Conservation (phyloP, 768 basidiomycete genomes). For the Tulasnella sp. region DNA sequence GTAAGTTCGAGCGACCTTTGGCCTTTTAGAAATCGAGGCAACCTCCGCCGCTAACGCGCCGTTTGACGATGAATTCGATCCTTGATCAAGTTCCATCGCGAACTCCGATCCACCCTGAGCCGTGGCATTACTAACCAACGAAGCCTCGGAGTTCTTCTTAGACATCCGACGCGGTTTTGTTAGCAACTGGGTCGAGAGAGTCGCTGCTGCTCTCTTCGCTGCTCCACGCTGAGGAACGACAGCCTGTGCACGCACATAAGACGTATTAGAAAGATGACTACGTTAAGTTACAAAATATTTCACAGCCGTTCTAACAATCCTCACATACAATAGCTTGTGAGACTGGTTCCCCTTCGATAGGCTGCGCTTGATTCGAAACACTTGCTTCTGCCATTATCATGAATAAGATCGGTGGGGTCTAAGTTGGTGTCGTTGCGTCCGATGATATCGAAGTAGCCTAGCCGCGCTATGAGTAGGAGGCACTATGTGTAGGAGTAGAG, state of each 20-base stretch:
- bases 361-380: too few species aligned
- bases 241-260: background rate
- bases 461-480: too few species aligned
- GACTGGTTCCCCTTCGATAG: too few species aligned
- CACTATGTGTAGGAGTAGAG: too few species aligned
- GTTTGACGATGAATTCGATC: background rate
- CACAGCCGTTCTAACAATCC: too few species aligned
- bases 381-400: too few species aligned
- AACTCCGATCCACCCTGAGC: background rate
- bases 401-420: too few species aligned
- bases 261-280: too few species aligned
- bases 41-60: background rate
- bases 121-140: background rate
- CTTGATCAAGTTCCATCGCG: background rate
- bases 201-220: background rate
- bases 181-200: constrained; percentile 1
- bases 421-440: too few species aligned
- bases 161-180: background rate
- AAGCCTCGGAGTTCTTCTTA: background rate
- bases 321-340: too few species aligned
- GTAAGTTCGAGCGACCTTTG: background rate
- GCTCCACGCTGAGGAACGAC: constrained; percentile 1
- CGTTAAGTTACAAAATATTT: too few species aligned
- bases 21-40: background rate
- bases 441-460: too few species aligned